phyloP scores from a whole-genome alignment of 495 filamentous ascomycete genomes.

The Neurospora africana region DNA sequence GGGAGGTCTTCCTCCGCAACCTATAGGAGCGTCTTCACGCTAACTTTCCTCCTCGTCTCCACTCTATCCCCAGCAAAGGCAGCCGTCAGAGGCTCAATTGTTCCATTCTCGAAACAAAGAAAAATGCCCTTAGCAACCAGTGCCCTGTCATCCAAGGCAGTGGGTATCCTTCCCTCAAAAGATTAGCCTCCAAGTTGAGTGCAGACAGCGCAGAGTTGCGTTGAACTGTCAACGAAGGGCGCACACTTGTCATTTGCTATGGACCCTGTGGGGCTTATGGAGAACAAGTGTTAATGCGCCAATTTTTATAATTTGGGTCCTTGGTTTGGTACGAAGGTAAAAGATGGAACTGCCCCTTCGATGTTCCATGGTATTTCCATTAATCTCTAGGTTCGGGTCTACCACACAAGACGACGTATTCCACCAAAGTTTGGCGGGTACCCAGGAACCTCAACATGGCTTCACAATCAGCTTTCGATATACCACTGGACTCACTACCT shows the following conservation, averaged over 20 bases:
- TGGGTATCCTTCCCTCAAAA: not conserved
- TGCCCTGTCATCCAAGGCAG: not conserved
- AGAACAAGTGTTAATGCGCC: not conserved
- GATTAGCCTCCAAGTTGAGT: not conserved
- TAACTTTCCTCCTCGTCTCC: not conserved
- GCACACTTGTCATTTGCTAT: not conserved
- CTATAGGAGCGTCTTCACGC: not conserved
- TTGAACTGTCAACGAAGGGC: not conserved
- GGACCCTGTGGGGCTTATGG: not conserved
- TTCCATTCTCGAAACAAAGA: not conserved
- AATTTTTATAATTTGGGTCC: not conserved
- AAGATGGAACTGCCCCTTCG: not conserved
- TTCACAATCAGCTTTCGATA: not conserved
- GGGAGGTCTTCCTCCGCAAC: not conserved
- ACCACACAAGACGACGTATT: not conserved
- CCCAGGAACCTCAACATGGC: not conserved
- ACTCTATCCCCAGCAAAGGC: not conserved
- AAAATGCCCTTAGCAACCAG: not conserved
- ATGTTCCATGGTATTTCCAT: not conserved
- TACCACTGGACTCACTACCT: not conserved
- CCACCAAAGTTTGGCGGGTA: not conserved
- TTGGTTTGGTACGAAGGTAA: not conserved
- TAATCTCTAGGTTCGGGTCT: not conserved
- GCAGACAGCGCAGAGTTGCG: not conserved
- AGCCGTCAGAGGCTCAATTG: not conserved